These are phyloP conservation scores for Claviceps sp. DNA, from an alignment of 2,329 filamentous ascomycete genomes.

Conservation along the genomic window DNA sequence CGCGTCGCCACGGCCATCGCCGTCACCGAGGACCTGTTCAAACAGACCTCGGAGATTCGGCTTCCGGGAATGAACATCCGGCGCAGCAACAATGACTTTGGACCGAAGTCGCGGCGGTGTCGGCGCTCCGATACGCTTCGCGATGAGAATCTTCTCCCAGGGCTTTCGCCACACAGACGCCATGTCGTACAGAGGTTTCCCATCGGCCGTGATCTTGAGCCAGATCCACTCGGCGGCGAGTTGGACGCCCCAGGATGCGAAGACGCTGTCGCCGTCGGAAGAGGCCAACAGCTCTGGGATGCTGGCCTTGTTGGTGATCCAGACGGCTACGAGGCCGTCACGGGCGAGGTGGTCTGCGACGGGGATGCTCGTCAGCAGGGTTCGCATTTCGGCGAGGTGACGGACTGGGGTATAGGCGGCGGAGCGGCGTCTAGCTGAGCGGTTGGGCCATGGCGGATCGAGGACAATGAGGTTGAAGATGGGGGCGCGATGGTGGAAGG, in stretches of 20 bases:
- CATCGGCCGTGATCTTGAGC: conserved; percentile 56
- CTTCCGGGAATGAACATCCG: conserved; percentile 68
- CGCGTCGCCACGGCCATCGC: not conserved
- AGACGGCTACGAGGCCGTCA: conserved; percentile 52
- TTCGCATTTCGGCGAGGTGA: conserved; percentile 30
- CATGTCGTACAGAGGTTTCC: conserved; percentile 50
- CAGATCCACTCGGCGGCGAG: conserved; percentile 62
- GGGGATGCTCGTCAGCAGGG: conserved; percentile 41
- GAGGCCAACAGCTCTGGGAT: conserved; percentile 41
- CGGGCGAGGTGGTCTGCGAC: conserved; percentile 38
- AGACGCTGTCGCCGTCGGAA: conserved; percentile 40
- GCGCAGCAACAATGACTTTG: conserved; percentile 54
- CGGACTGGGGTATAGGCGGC: conserved; percentile 34
- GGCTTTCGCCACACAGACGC: conserved; percentile 57
- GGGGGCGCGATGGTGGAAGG: conserved; percentile 30
- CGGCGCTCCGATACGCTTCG: conserved; percentile 24
- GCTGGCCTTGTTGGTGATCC: conserved; percentile 62
- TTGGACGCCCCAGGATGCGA: conserved; percentile 53
- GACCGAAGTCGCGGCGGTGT: conserved; percentile 14
- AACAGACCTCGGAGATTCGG: conserved; percentile 55
- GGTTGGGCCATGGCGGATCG: conserved; percentile 74
- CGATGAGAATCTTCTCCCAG: conserved; percentile 62
- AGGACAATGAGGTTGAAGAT: conserved; percentile 56
- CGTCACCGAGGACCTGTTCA: conserved; percentile 33
- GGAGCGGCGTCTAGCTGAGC: conserved; percentile 51